Evolutionary conservation across 2,329 filamentous ascomycete genomes (phyloP), one percentile per base, ranked within the genome.

Genomic region (Microcyclosporella mali): DNA sequence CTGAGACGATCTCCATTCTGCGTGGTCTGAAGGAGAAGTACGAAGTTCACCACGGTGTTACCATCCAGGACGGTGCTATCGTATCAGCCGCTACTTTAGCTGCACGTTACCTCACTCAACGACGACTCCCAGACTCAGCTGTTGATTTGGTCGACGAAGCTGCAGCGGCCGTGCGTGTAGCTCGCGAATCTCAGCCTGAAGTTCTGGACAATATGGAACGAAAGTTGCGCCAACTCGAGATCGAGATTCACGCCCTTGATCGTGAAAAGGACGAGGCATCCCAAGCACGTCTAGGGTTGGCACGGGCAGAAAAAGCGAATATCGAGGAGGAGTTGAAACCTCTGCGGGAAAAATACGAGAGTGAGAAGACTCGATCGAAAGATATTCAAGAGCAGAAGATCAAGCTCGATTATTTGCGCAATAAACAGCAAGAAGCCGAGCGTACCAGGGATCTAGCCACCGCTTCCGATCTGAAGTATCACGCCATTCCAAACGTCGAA

Each of bases 11-110:
- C 50, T 98, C 92, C 16, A 98, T 98, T 60, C 82, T 98, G n/a
- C 87, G 92, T 74, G 92, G 92, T 62, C 72, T 98, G 51, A 98
- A 97, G 73, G 90, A 97, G 66, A 88, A 88, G 64, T 98, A 97
- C 69, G 92, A 98, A 70, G 87, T 94, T 37, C 92, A 98, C 67
- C 92, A 98, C 66, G 89, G 90, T 74, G 92, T 98, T 58, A 97
- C 82, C 53, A 98, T 98, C 54, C 81, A 90, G 33, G 92, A 98
- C 61, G 88, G 83, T 59, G 92, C 92, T 50, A 85, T 98, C 49
- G 90, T 98, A 12, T 78, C 89, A 37, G 80, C 92, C 4, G 87
- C 92, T n/a, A 94, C 82, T 43, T 78, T 98, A 40, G 92, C 92
- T 11, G 86, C 90, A 36, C 84, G 92, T 43, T 98, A 98, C 58